Base-by-base conservation (phyloP, 2,329 filamentous ascomycete species). In the Penicillium hesseltinei region DNA sequence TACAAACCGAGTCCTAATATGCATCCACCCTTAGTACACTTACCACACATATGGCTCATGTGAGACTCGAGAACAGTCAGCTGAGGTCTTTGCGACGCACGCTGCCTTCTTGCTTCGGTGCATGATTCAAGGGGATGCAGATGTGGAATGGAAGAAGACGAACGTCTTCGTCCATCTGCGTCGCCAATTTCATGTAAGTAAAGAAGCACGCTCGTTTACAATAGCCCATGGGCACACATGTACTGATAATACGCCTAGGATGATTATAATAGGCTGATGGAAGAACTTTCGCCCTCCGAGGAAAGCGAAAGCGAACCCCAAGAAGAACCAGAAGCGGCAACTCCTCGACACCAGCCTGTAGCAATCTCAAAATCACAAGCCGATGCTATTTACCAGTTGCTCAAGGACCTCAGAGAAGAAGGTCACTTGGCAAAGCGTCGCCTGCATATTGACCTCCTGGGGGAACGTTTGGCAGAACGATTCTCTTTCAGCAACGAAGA, bases 111-210 rank as follows among this genome's bases (percentile, higher is more conserved):
- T 81, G n/a, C 71, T 81, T 15, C 74, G 70, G 21, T 75, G 77
- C 42, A 81, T 81, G 78, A 63, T 79, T 19, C 75, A 76, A 59
- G 76, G 73, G 4, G 73, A 75, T 57, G 77, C 80, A 62, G 71
- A 71, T 45, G 67, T 80, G 36, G 69, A 78, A 50, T 81, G 79
- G 79, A 69, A 69, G 8, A 71, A 72, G 36, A 78, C 77, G 9
- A 73, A 73, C 59, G 64, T 80, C 6, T 78, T 78, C 62, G 69
- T 72, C 44, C 76, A 80, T 64, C 69, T 80, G 23, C 73, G 72
- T 25, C 71, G 76, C 46, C 75, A 76, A 47, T 79, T 77, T 60
- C 66, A 71, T 40, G 77, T 79, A 64, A 60, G 70, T 60, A 6
- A 29, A 21, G 15, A 38, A 19, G 11, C 9, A 25, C 5, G 21